Base-by-base conservation (phyloP, 2,329 filamentous ascomycete genomes). In the Coniochaeta sp. region DNA sequence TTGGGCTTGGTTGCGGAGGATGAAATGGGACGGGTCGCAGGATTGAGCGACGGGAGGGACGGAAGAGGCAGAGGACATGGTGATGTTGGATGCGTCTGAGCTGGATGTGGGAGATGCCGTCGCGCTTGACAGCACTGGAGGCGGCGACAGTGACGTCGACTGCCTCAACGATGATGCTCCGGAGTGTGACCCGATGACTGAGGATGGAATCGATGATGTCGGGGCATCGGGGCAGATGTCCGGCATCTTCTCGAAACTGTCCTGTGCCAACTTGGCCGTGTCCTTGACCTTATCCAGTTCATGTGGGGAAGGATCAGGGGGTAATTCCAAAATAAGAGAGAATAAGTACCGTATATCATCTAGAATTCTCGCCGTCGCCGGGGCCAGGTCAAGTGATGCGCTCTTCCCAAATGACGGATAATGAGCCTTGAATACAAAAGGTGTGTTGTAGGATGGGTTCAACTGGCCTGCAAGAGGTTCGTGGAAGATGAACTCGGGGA, bases 301-400 rank as follows among this genome's bases (percentile, higher is more conserved):
- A 19, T 73, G 72, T 0, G 63, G 36, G 0, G 72, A 70, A 3
- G 77, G 66, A 0, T 69, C 50, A 1, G 65, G 60, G 0, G 78
- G 73, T 17, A 81, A 67, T 0, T 71, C 66, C 4, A 80, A 62
- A 0, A 81, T 74, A 2, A 74, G 67, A 12, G 72, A 66, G n/a
- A 81, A 71, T 1, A 84, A 69, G 24, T 76, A 75, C 5, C 80
- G 75, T 68, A 82, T 76, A 55, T 81, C 76, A 58, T 84, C 81
- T 2, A 84, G 74, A 58, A 84, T 79, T 14, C 75, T 72, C 4
- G 80, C 78, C 1, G 78, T 79, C 56, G 72, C 70, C 1, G 72
- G 70, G 57, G 81, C 77, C 16, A 83, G 69, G 17, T 71, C 69
- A 2, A 81, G 67, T 0, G 73, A 71, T 9, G 74, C 34, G 32